Percentiles rank a stretch among this genome's conserved stretches.
Conservation (phyloP, 306 rosid genomes). For the Glycine soja region DNA sequence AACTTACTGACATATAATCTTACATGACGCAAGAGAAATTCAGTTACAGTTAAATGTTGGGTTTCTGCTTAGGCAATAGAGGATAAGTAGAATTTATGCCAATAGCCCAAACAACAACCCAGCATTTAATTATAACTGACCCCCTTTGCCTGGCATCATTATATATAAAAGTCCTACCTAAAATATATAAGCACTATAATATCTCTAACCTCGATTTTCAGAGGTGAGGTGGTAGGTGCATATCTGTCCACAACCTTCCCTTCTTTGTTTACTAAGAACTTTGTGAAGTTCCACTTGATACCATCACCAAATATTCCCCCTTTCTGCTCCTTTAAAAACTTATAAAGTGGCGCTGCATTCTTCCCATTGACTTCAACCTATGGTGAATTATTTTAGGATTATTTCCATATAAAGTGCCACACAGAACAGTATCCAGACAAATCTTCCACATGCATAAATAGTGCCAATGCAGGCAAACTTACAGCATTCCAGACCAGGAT, state of each 20-base stretch:
- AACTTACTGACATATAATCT: constrained; percentile 23
- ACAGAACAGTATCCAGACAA: background rate
- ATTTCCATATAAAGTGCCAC: constrained; percentile 9
- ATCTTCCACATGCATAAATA: constrained; percentile 4
- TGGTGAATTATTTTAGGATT: constrained; percentile 32
- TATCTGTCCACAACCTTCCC: constrained; percentile 88
- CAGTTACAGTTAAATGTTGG: background rate
- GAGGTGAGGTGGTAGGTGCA: constrained; percentile 88
- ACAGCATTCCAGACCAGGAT: constrained; percentile 10
- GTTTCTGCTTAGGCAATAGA: constrained; percentile 13
- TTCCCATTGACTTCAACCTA: constrained; percentile 90
- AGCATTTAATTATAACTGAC: background rate
- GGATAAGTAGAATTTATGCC: constrained; percentile 5
- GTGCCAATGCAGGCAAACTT: background rate
- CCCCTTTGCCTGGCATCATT: background rate
- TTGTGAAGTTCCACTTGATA: constrained; percentile 96
- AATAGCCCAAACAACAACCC: constrained; percentile 22
- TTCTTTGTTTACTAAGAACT: constrained; percentile 82
- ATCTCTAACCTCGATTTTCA: constrained; percentile 76
- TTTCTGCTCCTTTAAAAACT: constrained; percentile 72
- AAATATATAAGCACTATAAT: background rate
- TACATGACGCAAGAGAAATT: background rate
- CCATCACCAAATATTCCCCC: constrained; percentile 85
- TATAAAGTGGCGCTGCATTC: constrained; percentile 71
- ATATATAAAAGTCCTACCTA: background rate